Percentiles rank a stretch among this genome's conserved stretches.
Conservation (phyloP, 1,139 yeast genomes). For the Yamadazyma kanchanaburiensis region DNA sequence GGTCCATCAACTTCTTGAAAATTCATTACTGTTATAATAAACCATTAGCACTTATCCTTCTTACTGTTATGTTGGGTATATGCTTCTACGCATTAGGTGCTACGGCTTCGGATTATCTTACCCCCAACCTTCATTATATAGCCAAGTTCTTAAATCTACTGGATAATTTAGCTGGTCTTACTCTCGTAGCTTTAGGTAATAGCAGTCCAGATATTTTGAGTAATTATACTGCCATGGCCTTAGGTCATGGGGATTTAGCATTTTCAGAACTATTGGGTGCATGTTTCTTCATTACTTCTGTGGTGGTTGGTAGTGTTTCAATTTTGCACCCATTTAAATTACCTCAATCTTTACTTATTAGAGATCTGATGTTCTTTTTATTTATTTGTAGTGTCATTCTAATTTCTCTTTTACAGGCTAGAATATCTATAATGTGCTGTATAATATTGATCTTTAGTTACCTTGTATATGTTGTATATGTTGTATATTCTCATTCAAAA, state of each 20-base stretch:
- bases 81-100: constrained; percentile 64
- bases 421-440: constrained; percentile 44
- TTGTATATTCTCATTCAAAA: constrained; percentile 27
- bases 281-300: constrained; percentile 70
- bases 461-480: constrained; percentile 49
- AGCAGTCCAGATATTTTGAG: constrained; percentile 89
- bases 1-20: constrained; percentile 38
- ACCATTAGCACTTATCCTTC: constrained; percentile 12
- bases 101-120: constrained; percentile 71
- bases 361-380: constrained; percentile 56
- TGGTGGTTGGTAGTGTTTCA: constrained; percentile 75
- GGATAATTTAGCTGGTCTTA: constrained; percentile 82
- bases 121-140: constrained; percentile 68
- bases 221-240: constrained; percentile 74
- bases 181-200: constrained; percentile 86
- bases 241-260: constrained; percentile 71
- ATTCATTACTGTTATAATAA: constrained; percentile 18
- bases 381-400: constrained; percentile 41
- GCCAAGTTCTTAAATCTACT: constrained; percentile 61
- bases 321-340: constrained; percentile 65
- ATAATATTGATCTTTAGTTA: constrained; percentile 49
- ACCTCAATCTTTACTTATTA: constrained; percentile 41
- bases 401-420: constrained; percentile 41
- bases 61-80: constrained; percentile 23
- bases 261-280: constrained; percentile 88